These are phyloP conservation scores for Santalum album DNA, from an alignment of 164 flowering plant species.

Conservation along the genomic window DNA sequence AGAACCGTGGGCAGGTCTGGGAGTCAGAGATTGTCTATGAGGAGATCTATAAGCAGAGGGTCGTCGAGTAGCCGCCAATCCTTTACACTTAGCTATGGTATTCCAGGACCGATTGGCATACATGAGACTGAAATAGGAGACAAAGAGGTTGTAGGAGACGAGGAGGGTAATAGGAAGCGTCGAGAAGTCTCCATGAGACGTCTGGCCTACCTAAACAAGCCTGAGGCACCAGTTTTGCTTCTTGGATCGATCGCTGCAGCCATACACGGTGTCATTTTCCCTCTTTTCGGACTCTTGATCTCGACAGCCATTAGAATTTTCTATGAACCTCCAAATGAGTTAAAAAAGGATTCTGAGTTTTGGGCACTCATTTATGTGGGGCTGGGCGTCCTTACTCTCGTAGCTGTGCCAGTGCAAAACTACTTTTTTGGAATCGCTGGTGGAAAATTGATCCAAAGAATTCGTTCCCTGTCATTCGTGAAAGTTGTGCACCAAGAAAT, in stretches of 20 bases:
- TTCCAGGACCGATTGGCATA: constrained; percentile 18
- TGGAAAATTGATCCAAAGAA: constrained; percentile 43
- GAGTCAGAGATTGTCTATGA: constrained; percentile 21
- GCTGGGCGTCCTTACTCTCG: constrained; percentile 19
- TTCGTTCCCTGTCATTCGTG: constrained; percentile 46
- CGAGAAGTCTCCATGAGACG: constrained; percentile 27
- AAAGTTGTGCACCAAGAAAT: constrained; percentile 61
- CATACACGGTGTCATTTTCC: constrained; percentile 40
- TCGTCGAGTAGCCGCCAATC: constrained; percentile 28
- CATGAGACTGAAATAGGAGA: constrained; percentile 10
- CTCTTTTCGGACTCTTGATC: constrained; percentile 45
- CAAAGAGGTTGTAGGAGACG: constrained; percentile 4
- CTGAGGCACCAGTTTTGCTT: constrained; percentile 44
- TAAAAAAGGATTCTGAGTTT: constrained; percentile 33
- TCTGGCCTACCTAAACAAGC: constrained; percentile 48
- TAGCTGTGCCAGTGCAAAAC: constrained; percentile 34
- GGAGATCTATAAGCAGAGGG: constrained; percentile 30
- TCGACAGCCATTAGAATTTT: constrained; percentile 45
- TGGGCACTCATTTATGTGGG: constrained; percentile 41
- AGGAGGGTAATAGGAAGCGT: constrained; percentile 7
- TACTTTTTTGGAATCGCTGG: constrained; percentile 64
- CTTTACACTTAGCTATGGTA: constrained; percentile 11
- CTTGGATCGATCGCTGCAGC: constrained; percentile 45
- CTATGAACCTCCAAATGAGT: constrained; percentile 31
- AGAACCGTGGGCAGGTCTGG: constrained; percentile 7